These are phyloP conservation scores for Lolium multiflorum DNA, from an alignment of 176 grass and related monocot species.

Conservation along the genomic window DNA sequence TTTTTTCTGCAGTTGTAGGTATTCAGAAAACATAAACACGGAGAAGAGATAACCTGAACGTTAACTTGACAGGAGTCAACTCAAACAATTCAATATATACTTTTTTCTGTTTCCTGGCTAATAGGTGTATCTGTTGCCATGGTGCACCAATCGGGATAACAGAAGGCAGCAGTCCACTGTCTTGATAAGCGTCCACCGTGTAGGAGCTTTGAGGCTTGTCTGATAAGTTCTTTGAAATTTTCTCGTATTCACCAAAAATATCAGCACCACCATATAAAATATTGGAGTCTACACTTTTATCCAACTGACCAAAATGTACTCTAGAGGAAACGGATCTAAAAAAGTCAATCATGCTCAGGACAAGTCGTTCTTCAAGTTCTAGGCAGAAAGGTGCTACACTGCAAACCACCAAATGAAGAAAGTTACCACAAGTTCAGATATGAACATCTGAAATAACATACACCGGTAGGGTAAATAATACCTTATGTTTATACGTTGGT, in stretches of 20 bases:
- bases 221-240: conserved; percentile 54
- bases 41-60: conserved; percentile 79
- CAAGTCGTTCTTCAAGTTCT: conserved; percentile 92
- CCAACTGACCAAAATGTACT: conserved; percentile 63
- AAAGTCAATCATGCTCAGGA: conserved; percentile 90
- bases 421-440: conserved; percentile 46
- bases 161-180: conserved; percentile 70
- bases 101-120: conserved; percentile 91
- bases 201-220: conserved; percentile 46
- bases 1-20: neutral
- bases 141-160: conserved; percentile 89
- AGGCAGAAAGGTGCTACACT: conserved; percentile 86
- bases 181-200: conserved; percentile 33
- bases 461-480: conserved; percentile 41
- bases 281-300: conserved; percentile 68
- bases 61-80: conserved; percentile 74
- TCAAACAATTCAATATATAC: conserved; percentile 90
- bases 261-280: conserved; percentile 54
- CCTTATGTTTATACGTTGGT: conserved; percentile 81
- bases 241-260: conserved; percentile 49
- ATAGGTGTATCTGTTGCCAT: conserved; percentile 93
- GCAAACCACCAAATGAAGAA: conserved; percentile 42
- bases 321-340: conserved; percentile 78
- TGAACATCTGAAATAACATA: conserved; percentile 18
- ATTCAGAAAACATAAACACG: conserved; percentile 34